Evolutionary conservation across 2,329 filamentous ascomycete genomes (phyloP), one percentile per base, ranked within the genome.

Genomic region (Dendrostoma leiphaemia): DNA sequence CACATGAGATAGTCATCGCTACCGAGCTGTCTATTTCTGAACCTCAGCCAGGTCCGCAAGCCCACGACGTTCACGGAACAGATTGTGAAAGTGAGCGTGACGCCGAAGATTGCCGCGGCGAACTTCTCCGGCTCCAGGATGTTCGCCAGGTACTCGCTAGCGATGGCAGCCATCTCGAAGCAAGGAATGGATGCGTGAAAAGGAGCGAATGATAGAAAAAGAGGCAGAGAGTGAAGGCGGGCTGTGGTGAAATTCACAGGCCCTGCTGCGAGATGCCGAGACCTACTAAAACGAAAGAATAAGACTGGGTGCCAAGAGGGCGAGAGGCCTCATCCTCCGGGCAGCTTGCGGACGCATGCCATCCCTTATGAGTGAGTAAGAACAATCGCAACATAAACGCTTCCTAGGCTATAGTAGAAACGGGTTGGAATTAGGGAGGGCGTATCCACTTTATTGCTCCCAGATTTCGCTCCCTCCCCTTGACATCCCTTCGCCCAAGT

Each of bases 71-170:
- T 58, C 17, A 48, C 35, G 1, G 56, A 58, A 24, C 55, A 40
- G 15, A 58, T 37, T 13, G 56, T 58, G 28, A 58, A 55, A 21
- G 52, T 23, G 26, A 58, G 31, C 9, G 56, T 58, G 17, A 58
- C 56, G n/a, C 56, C 56, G 9, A 58, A 58, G 40, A 58, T 58
- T 10, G 52, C 56, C 12, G 56, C 56, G 15, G 56, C 56, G 37
- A 58, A 58, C 17, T 52, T 45, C 29, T 52, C 48, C 17, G 52
- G 56, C 52, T 55, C 52, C 10, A 58, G 48, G 17, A 55, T 34
- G 19, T 52, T 48, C 4, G 56, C 52, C 23, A 58, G 52, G 19
- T 58, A 58, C 21, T 58, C 56, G 23, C 52, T 55, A 6, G 56
- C 56, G 17, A 58, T 50, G 23, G 52, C 44, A 8, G 56, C 56